Evolutionary conservation across 2,329 filamentous ascomycete genomes (phyloP), one percentile per base, ranked within the genome.

Genomic region (Phaeosphaeriaceae sp.): DNA sequence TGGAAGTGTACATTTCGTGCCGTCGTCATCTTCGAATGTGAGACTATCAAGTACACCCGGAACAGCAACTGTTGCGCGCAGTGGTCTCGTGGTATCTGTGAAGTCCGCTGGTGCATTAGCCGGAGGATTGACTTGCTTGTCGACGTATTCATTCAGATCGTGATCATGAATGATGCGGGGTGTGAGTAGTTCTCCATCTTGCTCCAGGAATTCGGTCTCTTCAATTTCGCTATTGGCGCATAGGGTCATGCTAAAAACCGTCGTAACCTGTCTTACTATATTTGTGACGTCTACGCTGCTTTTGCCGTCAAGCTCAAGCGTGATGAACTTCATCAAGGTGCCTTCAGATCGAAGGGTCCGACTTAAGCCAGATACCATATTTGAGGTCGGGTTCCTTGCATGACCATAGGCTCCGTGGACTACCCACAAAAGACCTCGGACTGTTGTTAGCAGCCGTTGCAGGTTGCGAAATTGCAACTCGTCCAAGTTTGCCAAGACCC

Each of bases 101-200:
- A 71, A 68, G 6, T 50, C 31, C 17, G 66, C 55, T 6, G 56
- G 50, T 27, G 66, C 65, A 19, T 53, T 60, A 2, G 60, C 36
- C 7, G 71, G 56, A 19, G 71, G 69, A 36, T 62, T 46, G 7
- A 60, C 48, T 48, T 65, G 59, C n/a, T 66, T 57, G 50, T 71
- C 52, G 2, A 73, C 67, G 27, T 68, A 70, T 10, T 63, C 51
- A 44, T 72, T 73, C 60, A 70, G 52, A 11, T 48, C 55, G 0
- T 57, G 45, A 52, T 73, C 69, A 22, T 67, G 59, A 17, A 60
- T 25, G 19, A 64, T 53, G 1, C 63, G 57, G 10, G 63, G 63
- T 13, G 54, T 62, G 7, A 53, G 52, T 9, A 66, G 11, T 1
- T 31, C 42, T 4, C 58, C 57, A 25, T 56, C 51, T 11, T 36